Evolutionary conservation across 2,329 filamentous ascomycete species (phyloP), one percentile per base, ranked within the genome.

Genomic region (Allantophomopsis lycopodina): DNA sequence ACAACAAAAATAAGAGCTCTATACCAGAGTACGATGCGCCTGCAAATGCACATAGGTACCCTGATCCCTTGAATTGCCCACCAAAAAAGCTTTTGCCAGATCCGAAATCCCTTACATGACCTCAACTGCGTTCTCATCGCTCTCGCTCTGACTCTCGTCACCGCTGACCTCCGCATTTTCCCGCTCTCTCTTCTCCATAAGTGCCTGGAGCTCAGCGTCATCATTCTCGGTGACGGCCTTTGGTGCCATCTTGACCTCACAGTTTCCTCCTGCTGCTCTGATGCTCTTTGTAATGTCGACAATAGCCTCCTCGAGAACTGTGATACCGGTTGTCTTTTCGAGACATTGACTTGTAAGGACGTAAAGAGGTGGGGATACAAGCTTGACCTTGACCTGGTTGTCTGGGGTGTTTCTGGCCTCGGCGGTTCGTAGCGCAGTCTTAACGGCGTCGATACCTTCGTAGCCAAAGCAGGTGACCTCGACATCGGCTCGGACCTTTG

Each of bases 201-300:
- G 74, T 39, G 89, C 91, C 62, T 95, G 87, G 49, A 98, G 71
- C 64, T 95, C 88, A 18, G 89, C 91, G 57, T 98, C 91, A 55
- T 98, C 93, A 61, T 87, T 93, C 72, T 96, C 93, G 2, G 91
- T 98, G 46, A 98, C 91, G 4, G 93, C 91, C 78, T 96, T 96
- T 50, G 91, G 91, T 55, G 91, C 88, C 91, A 98, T 98, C 77
- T 93, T 94, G 52, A 95, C 82, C 34, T 80, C 73, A 56, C 89
- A 82, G 56, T 76, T 78, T 45, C 91, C 91, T 40, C 83, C 83
- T 1, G 83, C 74, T 35, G 63, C 69, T 57, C 79, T 76, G 58
- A 98, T 98, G 60, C 73, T 87, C 55, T 67, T 73, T 53, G 82
- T 74, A 53, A 98, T 88, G 52, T 88, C 84, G 54, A 83, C 71